A percentile compares a stretch with the other conserved stretches of the same genome.
These are phyloP conservation scores for Nissolia schottii DNA, from an alignment of 306 rosid genomes.

Conservation along the genomic window DNA sequence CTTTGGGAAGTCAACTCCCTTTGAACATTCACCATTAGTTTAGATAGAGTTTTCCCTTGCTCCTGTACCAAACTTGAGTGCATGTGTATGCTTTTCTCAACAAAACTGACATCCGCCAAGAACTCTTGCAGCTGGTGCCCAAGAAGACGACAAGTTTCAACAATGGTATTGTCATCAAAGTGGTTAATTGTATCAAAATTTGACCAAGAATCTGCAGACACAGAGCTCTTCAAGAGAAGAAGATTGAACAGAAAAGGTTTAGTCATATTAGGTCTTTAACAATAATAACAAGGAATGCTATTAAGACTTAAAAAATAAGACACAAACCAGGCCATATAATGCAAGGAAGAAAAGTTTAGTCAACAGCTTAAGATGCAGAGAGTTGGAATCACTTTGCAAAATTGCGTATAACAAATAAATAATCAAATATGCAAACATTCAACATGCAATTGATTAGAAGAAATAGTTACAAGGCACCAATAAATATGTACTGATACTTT, in stretches of 20 bases:
- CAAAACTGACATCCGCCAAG: conserved; percentile 39
- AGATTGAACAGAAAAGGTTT: conserved; percentile 7
- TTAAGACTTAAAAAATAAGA: neutral
- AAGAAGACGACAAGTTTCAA: conserved; percentile 33
- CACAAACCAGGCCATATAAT: conserved; percentile 3
- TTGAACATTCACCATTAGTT: conserved; percentile 39
- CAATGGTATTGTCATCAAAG: conserved; percentile 39
- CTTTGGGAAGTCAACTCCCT: conserved; percentile 58
- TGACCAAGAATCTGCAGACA: conserved; percentile 44
- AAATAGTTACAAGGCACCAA: conserved; percentile 1
- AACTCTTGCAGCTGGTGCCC: conserved; percentile 57
- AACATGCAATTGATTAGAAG: conserved; percentile 1
- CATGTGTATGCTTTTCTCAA: conserved; percentile 45
- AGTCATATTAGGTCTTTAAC: neutral
- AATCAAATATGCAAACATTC: neutral
- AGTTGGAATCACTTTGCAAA: neutral
- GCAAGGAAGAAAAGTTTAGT: conserved; percentile 1
- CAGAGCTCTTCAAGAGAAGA: conserved; percentile 42
- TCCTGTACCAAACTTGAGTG: conserved; percentile 56
- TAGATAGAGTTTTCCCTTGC: conserved; percentile 41
- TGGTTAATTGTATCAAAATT: conserved; percentile 36
- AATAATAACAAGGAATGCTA: conserved; percentile 7
- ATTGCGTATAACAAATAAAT: neutral
- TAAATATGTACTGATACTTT: neutral
- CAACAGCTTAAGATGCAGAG: neutral